These are phyloP conservation scores for Angomonas deanei DNA, from an alignment of 208 protist species.

Conservation along the genomic window DNA sequence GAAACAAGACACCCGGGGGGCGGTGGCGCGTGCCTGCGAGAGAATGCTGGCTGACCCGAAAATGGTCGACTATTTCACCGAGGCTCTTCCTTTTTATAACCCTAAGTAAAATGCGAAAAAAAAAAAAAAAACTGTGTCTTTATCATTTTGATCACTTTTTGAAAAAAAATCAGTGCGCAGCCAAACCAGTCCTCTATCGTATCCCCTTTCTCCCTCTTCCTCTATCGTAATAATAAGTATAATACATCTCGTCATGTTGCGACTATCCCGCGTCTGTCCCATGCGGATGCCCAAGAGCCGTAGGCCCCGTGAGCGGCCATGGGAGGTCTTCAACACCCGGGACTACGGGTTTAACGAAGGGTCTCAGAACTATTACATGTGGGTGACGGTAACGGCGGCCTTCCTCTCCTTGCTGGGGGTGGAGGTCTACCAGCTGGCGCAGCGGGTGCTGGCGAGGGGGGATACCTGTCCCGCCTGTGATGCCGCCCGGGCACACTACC, in stretches of 20 bases:
- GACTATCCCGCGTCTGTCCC: conserved; percentile 15
- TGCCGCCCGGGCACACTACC: conserved; percentile 74
- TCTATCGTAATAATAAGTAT: not conserved
- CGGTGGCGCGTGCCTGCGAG: conserved; percentile 55
- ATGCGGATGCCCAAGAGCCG: conserved; percentile 78
- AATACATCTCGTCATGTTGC: conserved; percentile 29
- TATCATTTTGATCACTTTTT: conserved; percentile 7
- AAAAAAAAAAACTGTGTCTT: not conserved
- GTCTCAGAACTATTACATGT: conserved; percentile 85
- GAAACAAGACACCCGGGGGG: conserved; percentile 51
- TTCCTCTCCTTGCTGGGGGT: conserved; percentile 39
- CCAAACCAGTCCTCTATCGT: no score
- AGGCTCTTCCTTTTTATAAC: conserved; percentile 69
- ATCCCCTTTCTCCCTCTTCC: no score
- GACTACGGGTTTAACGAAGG: conserved; percentile 85
- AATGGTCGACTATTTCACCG: conserved; percentile 33
- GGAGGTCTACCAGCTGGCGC: conserved; percentile 66
- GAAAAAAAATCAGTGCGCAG: no score
- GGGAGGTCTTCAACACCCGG: conserved; percentile 85
- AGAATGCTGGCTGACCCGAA: conserved; percentile 21
- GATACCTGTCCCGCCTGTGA: conserved; percentile 85
- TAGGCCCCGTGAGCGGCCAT: conserved; percentile 78
- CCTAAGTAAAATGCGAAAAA: conserved; percentile 16
- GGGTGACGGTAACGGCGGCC: conserved; percentile 36
- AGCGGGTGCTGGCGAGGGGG: conserved; percentile 56